Conservation (phyloP, 169 alveolate species). For the Plasmodium gonderi region DNA sequence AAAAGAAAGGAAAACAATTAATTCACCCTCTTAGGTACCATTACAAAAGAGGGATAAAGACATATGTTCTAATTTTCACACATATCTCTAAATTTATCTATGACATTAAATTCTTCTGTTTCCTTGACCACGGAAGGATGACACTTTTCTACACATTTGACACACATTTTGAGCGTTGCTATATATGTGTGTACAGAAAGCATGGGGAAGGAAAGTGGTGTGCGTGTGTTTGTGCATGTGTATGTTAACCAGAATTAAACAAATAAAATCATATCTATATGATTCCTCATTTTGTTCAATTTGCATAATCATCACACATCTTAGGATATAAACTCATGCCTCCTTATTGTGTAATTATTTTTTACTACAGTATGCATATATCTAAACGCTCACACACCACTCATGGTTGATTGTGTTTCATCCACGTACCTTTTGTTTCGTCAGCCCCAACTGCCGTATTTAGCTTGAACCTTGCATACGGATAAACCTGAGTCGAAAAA, state of each 20-base stretch:
- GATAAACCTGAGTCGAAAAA: slow-evolving; percentile 14
- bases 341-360: too few relatives aligned
- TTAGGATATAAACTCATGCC: too few relatives aligned
- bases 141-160: slow-evolving; percentile 46
- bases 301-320: too few relatives aligned
- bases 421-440: slow-evolving; percentile 44
- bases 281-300: too few relatives aligned
- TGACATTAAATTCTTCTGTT: slow-evolving; percentile 14
- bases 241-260: neutral
- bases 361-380: too few relatives aligned
- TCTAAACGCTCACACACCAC: too few relatives aligned
- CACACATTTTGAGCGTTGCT: slow-evolving; percentile 42
- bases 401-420: too few relatives aligned
- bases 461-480: slow-evolving; percentile 39
- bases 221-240: neutral
- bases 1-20: neutral
- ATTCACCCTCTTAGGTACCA: too few relatives aligned
- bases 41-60: too few relatives aligned
- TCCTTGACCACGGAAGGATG: slow-evolving; percentile 41
- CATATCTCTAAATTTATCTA: slow-evolving; percentile 14
- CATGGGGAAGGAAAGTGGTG: neutral
- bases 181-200: too few relatives aligned
- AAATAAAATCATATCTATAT: too few relatives aligned
- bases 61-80: neutral
- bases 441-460: slow-evolving; percentile 48